Evolutionary conservation across 1,139 yeast genomes (phyloP).

Genomic region (Lodderomyces parapsilosis): DNA sequence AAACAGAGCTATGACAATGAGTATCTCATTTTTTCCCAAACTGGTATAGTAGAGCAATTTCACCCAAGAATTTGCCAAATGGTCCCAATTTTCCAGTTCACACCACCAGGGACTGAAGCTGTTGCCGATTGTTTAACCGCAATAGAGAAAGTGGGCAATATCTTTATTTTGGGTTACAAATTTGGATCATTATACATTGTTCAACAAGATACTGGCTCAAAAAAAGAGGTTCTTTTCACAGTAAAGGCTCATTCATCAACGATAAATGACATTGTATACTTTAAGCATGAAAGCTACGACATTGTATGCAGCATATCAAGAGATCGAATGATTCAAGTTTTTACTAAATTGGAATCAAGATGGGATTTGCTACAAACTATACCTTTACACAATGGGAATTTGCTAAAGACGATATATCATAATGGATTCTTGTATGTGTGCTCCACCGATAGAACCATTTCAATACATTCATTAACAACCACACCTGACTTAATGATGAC

Average conservation of each 20-base stretch:
- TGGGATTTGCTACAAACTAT: slow-evolving; percentile 61
- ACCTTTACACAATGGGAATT: slow-evolving; percentile 56
- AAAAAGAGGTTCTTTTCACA: slow-evolving; percentile 6
- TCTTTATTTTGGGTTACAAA: slow-evolving; percentile 46
- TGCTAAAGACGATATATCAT: slow-evolving; percentile 34
- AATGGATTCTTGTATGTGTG: slow-evolving; percentile 45
- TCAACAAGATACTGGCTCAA: slow-evolving; percentile 6
- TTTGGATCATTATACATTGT: slow-evolving; percentile 39
- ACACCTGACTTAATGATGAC: slow-evolving; percentile 16
- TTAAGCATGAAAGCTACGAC: slow-evolving; percentile 21
- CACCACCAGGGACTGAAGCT: slow-evolving; percentile 26
- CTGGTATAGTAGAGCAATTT: slow-evolving; percentile 32
- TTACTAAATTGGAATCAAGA: slow-evolving; percentile 18
- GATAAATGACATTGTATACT: slow-evolving; percentile 41
- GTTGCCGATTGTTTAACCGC: slow-evolving; percentile 29
- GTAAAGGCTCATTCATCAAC: slow-evolving; percentile 50
- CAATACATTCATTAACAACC: slow-evolving; percentile 44
- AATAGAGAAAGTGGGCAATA: slow-evolving; percentile 21
- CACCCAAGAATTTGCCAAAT: slow-evolving; percentile 15
- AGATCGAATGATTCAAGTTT: slow-evolving; percentile 63
- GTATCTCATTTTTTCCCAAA: slow-evolving; percentile 38
- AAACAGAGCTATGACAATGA: slow-evolving; percentile 28
- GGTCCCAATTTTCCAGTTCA: slow-evolving; percentile 16
- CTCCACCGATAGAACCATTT: slow-evolving; percentile 58
- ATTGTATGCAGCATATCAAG: slow-evolving; percentile 51